phyloP scores from a whole-genome alignment of 257 asterid species.

The Gentiana macrophylla region DNA sequence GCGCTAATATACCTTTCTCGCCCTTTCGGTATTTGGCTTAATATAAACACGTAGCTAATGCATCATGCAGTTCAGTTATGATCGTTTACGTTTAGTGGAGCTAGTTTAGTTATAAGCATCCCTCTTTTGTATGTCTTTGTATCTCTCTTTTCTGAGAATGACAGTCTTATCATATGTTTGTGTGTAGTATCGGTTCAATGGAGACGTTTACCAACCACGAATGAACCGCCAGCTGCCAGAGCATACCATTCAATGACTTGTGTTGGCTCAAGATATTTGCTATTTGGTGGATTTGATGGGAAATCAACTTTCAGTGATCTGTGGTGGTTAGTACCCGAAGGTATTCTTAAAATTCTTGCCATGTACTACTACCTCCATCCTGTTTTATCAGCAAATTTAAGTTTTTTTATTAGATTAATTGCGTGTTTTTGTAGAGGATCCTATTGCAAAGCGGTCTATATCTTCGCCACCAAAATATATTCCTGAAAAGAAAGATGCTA shows the following conservation, averaged over 20 bases:
- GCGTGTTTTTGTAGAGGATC: conserved; percentile 57
- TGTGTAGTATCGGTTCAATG: conserved; percentile 78
- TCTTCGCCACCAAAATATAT: conserved; percentile 31
- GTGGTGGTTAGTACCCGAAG: conserved; percentile 99
- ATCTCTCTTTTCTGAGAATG: neutral
- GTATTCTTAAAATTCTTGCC: conserved; percentile 23
- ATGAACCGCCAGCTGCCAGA: conserved; percentile 82
- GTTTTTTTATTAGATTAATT: neutral
- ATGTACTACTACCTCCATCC: neutral
- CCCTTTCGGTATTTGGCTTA: neutral
- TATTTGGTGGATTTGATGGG: conserved; percentile 97
- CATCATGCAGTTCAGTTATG: neutral
- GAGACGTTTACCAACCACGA: conserved; percentile 72
- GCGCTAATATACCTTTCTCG: neutral
- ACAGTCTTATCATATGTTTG: conserved; percentile 2
- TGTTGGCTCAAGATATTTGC: conserved; percentile 61
- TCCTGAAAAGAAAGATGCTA: conserved; percentile 26
- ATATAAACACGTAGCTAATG: too few species aligned
- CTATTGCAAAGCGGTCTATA: conserved; percentile 53
- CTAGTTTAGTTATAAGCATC: neutral
- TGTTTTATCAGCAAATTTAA: too few species aligned
- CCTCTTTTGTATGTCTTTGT: neutral
- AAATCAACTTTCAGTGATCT: conserved; percentile 85
- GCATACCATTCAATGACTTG: conserved; percentile 94
- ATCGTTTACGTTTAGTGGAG: neutral